A percentile compares a stretch with the other conserved stretches of the same genome.
Conservation (phyloP, 352 stramenopile species). For the Pythium guiyangense region DNA sequence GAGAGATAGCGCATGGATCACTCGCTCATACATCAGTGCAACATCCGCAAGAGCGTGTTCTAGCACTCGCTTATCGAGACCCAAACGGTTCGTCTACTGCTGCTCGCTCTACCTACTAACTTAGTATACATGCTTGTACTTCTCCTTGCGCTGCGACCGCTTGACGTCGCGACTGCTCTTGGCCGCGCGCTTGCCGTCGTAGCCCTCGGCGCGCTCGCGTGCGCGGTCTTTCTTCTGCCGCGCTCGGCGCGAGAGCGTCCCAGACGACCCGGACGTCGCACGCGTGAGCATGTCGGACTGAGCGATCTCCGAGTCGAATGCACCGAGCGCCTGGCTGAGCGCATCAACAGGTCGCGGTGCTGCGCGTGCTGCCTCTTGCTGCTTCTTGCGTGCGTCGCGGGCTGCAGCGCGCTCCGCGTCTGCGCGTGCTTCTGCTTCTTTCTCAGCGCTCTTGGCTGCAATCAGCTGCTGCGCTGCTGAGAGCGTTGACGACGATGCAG, state of each 20-base stretch:
- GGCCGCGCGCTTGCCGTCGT: conserved; percentile 16
- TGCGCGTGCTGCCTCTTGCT: conserved; percentile 20
- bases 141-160: conserved; percentile 49
- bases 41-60: no score
- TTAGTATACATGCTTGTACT: conserved; percentile 60
- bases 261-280: conserved; percentile 6
- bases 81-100: no score
- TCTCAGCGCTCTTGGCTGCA: conserved; percentile 39
- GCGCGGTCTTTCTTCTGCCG: conserved; percentile 43
- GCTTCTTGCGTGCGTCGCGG: conserved; percentile 21
- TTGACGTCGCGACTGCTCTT: conserved; percentile 32
- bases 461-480: conserved; percentile 52
- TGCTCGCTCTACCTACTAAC: neutral
- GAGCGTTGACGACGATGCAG: neutral
- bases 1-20: no score
- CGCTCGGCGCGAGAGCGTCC: conserved; percentile 30
- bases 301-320: conserved; percentile 54
- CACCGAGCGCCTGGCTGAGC: conserved; percentile 53
- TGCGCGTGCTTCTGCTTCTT: conserved; percentile 22
- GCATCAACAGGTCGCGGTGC: conserved; percentile 32
- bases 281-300: conserved; percentile 24
- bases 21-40: no score
- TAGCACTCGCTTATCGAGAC: no score
- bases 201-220: conserved; percentile 21
- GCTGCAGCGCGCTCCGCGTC: conserved; percentile 16